Evolutionary conservation across 371 early-diverging fungal genomes (phyloP).

Genomic region (Amoeboaphelidium occidentale): DNA sequence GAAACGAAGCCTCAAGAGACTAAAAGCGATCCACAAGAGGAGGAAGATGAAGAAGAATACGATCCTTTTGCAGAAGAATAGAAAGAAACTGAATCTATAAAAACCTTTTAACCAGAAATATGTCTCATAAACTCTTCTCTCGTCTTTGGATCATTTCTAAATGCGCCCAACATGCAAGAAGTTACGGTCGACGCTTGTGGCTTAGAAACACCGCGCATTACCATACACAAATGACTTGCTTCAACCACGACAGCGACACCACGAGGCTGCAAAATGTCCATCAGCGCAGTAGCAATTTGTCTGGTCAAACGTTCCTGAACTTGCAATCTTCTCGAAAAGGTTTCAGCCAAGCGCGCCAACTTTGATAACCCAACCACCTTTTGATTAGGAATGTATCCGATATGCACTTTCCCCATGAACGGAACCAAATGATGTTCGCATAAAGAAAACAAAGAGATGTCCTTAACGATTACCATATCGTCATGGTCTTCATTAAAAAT

Average conservation of each 20-base stretch:
- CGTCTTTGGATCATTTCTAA: conserved; percentile 71
- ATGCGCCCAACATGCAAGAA: conserved; percentile 80
- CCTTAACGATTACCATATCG: conserved; percentile 53
- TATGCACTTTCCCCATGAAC: conserved; percentile 77
- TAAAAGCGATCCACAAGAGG: too few species aligned
- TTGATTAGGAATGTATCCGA: conserved; percentile 87
- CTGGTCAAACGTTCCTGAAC: conserved; percentile 94
- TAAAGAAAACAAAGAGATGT: conserved; percentile 43
- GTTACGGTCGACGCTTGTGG: conserved; percentile 55
- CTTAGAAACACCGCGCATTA: conserved; percentile 83
- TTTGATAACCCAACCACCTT: conserved; percentile 87
- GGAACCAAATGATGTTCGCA: conserved; percentile 98
- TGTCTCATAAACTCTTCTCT: conserved; percentile 75
- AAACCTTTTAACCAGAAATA: too few species aligned
- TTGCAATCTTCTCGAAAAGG: conserved; percentile 84
- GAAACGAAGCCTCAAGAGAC: too few species aligned
- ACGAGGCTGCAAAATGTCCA: conserved; percentile 73
- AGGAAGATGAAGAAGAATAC: too few species aligned
- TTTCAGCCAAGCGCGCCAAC: conserved; percentile 89
- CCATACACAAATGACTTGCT: conserved; percentile 81
- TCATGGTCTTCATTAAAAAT: conserved; percentile 93
- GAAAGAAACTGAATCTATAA: too few species aligned
- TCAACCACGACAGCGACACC: conserved; percentile 96
- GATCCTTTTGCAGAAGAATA: too few species aligned
- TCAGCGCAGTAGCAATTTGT: conserved; percentile 72